A percentile compares a stretch with the other conserved stretches of the same genome.
Evolutionary conservation across 345 rosid genomes (phyloP).

Genomic region (Streptanthus diversifolius): DNA sequence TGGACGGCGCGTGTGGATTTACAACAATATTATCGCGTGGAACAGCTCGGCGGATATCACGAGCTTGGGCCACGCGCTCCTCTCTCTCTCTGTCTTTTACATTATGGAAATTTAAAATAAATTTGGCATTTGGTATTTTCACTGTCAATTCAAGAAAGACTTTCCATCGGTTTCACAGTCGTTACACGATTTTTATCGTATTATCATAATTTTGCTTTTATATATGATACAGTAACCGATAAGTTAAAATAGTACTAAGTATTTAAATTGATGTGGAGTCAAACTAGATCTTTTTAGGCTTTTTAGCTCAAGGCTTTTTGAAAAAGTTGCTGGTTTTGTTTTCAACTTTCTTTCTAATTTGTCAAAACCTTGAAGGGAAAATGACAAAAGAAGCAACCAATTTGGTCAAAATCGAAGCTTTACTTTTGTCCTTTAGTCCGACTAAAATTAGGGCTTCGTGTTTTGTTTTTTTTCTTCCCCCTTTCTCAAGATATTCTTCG

Average conservation of each 20-base stretch:
- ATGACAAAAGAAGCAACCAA: constrained; percentile 34
- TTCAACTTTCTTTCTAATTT: constrained; percentile 13
- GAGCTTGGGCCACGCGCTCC: constrained; percentile 33
- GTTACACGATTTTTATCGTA: not conserved
- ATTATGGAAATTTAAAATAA: not conserved
- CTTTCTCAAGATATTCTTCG: not conserved
- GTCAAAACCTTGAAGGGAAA: constrained; percentile 21
- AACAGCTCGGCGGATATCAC: constrained; percentile 40
- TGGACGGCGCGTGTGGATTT: not conserved
- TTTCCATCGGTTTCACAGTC: not conserved
- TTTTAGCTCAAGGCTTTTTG: constrained; percentile 13
- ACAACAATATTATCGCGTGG: constrained; percentile 22
- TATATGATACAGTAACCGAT: not conserved
- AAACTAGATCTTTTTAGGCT: constrained; percentile 23
- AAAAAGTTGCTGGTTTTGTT: not conserved
- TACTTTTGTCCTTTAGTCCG: not conserved
- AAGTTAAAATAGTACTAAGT: not conserved
- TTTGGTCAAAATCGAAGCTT: constrained; percentile 38
- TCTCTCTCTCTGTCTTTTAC: not conserved
- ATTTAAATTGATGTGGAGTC: not conserved
- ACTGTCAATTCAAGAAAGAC: not conserved
- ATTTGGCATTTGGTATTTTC: not conserved
- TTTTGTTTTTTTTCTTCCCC: not conserved
- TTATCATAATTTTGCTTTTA: not conserved
- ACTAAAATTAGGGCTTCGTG: constrained; percentile 24